Conservation (phyloP, 169 alveolate species). For the Plasmodium falciparum region DNA sequence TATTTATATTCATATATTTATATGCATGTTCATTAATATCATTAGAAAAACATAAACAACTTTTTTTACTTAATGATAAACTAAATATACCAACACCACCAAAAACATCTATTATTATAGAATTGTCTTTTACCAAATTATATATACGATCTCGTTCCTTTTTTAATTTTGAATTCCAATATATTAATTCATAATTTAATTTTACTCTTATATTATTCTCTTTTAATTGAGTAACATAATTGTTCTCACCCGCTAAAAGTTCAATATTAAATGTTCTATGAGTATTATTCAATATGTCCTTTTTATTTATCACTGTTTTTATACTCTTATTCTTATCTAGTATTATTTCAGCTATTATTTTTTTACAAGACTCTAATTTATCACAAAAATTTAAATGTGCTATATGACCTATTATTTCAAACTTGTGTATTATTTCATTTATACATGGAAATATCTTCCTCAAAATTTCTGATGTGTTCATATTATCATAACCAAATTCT, state of each 20-base stretch:
- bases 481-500: constrained; percentile 68
- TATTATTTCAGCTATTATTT: constrained; percentile 89
- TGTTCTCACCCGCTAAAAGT: constrained; percentile 91
- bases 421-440: constrained; percentile 87
- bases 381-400: constrained; percentile 92
- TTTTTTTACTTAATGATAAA: constrained; percentile 89
- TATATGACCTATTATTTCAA: constrained; percentile 92
- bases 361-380: constrained; percentile 85
- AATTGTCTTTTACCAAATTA: constrained; percentile 24
- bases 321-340: constrained; percentile 91
- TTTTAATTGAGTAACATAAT: constrained; percentile 85
- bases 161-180: constrained; percentile 91
- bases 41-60: constrained; percentile 90
- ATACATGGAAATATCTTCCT: constrained; percentile 80
- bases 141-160: constrained; percentile 77
- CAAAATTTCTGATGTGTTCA: constrained; percentile 81
- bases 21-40: constrained; percentile 90
- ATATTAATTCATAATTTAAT: constrained; percentile 84
- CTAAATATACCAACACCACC: constrained; percentile 94
- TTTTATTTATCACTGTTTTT: constrained; percentile 90
- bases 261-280: constrained; percentile 92
- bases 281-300: constrained; percentile 86
- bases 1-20: constrained; percentile 87
- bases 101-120: constrained; percentile 88
- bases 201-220: constrained; percentile 84